Evolutionary conservation across 73 alveolate species (phyloP).

Genomic region (Paramecium tetraurelia): DNA sequence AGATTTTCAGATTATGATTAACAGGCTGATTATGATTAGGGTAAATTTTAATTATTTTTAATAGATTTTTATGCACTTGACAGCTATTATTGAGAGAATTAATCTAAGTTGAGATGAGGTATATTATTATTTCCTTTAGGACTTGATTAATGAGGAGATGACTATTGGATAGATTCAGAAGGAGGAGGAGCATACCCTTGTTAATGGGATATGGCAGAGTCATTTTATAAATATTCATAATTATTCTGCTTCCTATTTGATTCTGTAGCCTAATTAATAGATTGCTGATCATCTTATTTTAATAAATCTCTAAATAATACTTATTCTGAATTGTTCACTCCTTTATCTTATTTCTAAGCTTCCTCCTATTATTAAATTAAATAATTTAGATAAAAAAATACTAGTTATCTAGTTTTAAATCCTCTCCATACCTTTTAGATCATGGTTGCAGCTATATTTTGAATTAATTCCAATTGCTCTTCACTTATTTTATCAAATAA

Average conservation of each 20-base stretch:
- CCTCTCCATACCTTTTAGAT: slow-evolving; percentile 61
- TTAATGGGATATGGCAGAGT: background rate
- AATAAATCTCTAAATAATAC: background rate
- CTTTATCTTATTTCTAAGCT: background rate
- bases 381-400: background rate
- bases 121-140: background rate
- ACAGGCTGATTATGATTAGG: background rate
- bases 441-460: slow-evolving; percentile 47
- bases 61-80: background rate
- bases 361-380: slow-evolving; percentile 25
- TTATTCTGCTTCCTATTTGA: background rate
- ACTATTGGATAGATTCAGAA: background rate
- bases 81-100: background rate
- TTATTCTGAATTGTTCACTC: background rate
- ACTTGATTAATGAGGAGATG: background rate
- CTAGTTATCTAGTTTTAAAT: slow-evolving; percentile 42
- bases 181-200: slow-evolving; percentile 26
- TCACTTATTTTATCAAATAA: background rate
- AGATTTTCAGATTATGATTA: background rate
- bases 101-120: background rate
- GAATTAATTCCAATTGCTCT: background rate
- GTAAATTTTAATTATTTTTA: background rate
- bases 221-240: background rate
- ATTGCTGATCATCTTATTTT: background rate
- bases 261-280: background rate